A percentile compares a stretch with the other conserved stretches of the same genome.
Evolutionary conservation across 2,329 filamentous ascomycete genomes (phyloP).

Genomic region (Eurotiales sp.): DNA sequence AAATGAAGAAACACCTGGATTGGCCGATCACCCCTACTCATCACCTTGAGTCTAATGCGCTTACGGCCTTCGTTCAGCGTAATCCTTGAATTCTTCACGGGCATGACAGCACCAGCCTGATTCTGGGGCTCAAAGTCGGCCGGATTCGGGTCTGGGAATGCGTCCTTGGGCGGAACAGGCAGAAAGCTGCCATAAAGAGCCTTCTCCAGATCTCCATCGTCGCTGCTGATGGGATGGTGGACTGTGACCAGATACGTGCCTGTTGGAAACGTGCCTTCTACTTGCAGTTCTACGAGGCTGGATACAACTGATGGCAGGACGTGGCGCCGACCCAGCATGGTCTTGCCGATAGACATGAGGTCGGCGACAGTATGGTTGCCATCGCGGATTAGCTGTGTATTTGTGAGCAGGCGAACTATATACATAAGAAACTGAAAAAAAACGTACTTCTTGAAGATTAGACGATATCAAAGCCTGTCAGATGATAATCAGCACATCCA

Average conservation of each 20-base stretch:
- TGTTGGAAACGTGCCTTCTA: constrained; percentile 87
- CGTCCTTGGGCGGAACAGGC: constrained; percentile 65
- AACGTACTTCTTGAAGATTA: constrained; percentile 74
- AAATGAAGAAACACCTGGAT: constrained; percentile 62
- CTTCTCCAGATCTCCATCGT: constrained; percentile 81
- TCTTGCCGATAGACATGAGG: constrained; percentile 86
- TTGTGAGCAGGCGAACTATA: neutral
- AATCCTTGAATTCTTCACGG: constrained; percentile 62
- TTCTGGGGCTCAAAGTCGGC: constrained; percentile 64
- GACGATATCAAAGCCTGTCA: constrained; percentile 61
- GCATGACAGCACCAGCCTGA: constrained; percentile 75
- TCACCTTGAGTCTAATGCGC: constrained; percentile 71
- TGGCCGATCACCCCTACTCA: constrained; percentile 81
- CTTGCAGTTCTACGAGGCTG: constrained; percentile 79
- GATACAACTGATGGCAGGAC: constrained; percentile 77
- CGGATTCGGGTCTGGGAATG: constrained; percentile 64
- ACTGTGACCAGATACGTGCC: constrained; percentile 95
- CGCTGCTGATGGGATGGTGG: constrained; percentile 78
- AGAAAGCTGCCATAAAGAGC: constrained; percentile 91
- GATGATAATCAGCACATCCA: neutral
- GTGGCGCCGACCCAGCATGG: constrained; percentile 89
- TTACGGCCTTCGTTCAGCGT: constrained; percentile 69
- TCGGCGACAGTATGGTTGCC: constrained; percentile 86
- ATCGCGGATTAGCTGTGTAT: constrained; percentile 83
- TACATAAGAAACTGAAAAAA: neutral